phyloP scores from a whole-genome alignment of 192 early-diverging fungal species.

The Entomortierella chlamydospora region DNA sequence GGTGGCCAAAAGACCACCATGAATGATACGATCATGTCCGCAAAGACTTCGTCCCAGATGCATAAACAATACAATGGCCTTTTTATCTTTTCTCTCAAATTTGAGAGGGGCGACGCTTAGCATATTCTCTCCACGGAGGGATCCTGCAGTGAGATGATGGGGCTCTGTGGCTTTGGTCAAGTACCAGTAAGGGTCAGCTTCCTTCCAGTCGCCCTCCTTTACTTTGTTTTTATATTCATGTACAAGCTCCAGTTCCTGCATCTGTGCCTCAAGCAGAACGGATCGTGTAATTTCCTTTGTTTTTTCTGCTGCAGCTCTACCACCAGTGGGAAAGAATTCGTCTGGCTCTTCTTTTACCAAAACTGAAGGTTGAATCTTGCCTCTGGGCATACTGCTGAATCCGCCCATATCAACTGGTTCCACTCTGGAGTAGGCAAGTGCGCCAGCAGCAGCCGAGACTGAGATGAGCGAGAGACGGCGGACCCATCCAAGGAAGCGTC shows the following conservation, averaged over 20 bases:
- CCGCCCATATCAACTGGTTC: slow-evolving; percentile 28
- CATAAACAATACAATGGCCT: slow-evolving; percentile 60
- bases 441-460: slow-evolving; percentile 37
- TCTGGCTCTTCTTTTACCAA: slow-evolving; percentile 34
- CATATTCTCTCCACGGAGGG: slow-evolving; percentile 69
- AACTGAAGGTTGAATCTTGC: slow-evolving; percentile 39
- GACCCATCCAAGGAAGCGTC: slow-evolving; percentile 12
- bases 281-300: slow-evolving; percentile 33
- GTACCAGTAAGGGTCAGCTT: slow-evolving; percentile 39
- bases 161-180: slow-evolving; percentile 30
- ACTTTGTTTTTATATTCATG: slow-evolving; percentile 34
- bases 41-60: slow-evolving; percentile 81
- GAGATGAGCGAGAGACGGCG: slow-evolving; percentile 39
- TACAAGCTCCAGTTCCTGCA: slow-evolving; percentile 31
- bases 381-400: slow-evolving; percentile 27
- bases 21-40: slow-evolving; percentile 84
- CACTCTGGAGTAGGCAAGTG: slow-evolving; percentile 37
- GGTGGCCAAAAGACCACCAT: slow-evolving; percentile 82
- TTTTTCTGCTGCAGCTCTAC: slow-evolving; percentile 9
- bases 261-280: slow-evolving; percentile 30
- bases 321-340: slow-evolving; percentile 1
- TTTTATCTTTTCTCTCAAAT: slow-evolving; percentile 66
- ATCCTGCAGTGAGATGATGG: slow-evolving; percentile 57
- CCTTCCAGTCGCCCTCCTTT: slow-evolving; percentile 35
- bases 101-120: slow-evolving; percentile 63